Conservation (phyloP, 1,284 basidiomycete genomes). For the Pseudozyma hubeiensis region DNA sequence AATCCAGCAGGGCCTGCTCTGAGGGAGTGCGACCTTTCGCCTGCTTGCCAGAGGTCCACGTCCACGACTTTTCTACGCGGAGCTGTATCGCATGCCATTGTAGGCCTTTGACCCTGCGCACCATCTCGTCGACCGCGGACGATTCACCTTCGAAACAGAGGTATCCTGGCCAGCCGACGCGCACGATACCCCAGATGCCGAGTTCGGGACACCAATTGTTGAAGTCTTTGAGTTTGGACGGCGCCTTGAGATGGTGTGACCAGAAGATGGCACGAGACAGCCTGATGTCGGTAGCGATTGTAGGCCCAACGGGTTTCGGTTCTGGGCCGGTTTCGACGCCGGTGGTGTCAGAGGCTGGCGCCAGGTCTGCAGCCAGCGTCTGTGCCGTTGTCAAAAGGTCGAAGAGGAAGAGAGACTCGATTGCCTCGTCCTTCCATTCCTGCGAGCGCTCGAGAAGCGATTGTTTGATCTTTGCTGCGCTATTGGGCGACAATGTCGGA, state of each 20-base stretch:
- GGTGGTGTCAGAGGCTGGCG: background rate
- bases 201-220: conserved; percentile 53
- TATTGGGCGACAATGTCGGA: conserved; percentile 2
- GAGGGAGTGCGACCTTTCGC: background rate
- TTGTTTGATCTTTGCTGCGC: conserved; percentile 5
- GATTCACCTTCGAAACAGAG: conserved; percentile 55
- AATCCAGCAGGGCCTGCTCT: conserved; percentile 33
- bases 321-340: background rate
- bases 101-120: conserved; percentile 44
- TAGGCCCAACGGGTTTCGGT: background rate
- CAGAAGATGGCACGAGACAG: conserved; percentile 46
- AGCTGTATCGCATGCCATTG: conserved; percentile 57
- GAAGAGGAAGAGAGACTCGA: conserved; percentile 42
- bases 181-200: conserved; percentile 48
- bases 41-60: background rate
- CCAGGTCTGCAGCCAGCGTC: conserved; percentile 15
- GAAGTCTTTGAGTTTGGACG: conserved; percentile 54
- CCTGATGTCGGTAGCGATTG: background rate
- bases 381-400: conserved; percentile 41
- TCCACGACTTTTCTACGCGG: conserved; percentile 27
- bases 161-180: conserved; percentile 55
- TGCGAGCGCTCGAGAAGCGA: conserved; percentile 9
- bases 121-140: conserved; percentile 49
- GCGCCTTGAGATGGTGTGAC: conserved; percentile 54
- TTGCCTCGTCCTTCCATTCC: conserved; percentile 27